Evolutionary conservation across 768 basidiomycete species (phyloP).

Genomic region (Boletus pseudopeckii): DNA sequence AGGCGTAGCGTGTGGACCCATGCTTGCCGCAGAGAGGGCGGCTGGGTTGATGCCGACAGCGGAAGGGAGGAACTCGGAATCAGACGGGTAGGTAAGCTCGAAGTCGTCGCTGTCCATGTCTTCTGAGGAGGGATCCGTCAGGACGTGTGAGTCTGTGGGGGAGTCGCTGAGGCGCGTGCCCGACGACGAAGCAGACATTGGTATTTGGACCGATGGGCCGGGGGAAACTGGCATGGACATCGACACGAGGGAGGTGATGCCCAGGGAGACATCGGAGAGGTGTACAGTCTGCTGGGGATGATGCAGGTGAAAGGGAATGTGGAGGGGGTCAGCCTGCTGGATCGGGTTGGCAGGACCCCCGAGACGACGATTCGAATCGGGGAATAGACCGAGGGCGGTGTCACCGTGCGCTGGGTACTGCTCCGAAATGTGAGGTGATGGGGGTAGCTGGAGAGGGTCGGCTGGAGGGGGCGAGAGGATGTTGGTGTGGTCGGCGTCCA

Average conservation of each 20-base stretch:
- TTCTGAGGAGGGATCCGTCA: conserved; percentile 7
- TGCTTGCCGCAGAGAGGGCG: background rate
- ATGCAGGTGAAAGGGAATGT: background rate
- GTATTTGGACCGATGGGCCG: background rate
- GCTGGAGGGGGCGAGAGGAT: background rate
- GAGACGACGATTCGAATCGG: conserved; percentile 4
- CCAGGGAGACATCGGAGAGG: conserved; percentile 21
- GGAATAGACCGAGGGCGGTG: conserved; percentile 10
- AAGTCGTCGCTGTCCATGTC: conserved; percentile 20
- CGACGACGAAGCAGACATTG: background rate
- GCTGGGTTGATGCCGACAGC: conserved; percentile 11
- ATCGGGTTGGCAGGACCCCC: background rate
- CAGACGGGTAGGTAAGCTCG: conserved; percentile 19
- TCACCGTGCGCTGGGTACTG: background rate
- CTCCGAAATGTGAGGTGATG: background rate
- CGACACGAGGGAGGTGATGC: background rate
- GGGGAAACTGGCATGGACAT: background rate
- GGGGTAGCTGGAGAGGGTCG: background rate
- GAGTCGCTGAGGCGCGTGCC: background rate
- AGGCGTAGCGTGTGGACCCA: background rate
- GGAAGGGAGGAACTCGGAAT: conserved; percentile 22
- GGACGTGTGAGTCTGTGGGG: background rate
- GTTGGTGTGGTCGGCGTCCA: background rate
- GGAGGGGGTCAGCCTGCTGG: background rate
- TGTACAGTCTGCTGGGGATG: conserved; percentile 20